These are phyloP conservation scores for Rachicladosporium sp. DNA, from an alignment of 2,329 filamentous ascomycete genomes.

Conservation along the genomic window DNA sequence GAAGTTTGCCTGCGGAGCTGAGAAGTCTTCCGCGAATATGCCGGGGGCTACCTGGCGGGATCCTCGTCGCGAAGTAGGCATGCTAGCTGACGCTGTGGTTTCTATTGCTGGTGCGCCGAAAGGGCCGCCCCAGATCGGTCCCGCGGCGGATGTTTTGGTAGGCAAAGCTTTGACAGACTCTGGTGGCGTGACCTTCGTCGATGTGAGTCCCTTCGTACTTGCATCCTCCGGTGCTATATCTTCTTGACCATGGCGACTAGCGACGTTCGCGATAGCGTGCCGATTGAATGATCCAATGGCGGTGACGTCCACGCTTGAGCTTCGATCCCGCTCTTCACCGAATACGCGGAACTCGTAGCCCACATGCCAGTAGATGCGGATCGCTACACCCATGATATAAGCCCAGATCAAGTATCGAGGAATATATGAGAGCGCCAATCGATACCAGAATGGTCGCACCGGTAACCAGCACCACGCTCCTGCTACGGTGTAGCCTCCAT, in stretches of 20 bases:
- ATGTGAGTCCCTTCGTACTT: neutral
- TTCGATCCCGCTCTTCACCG: conserved; percentile 17
- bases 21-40: conserved; percentile 16
- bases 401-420: conserved; percentile 59
- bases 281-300: conserved; percentile 1
- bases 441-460: conserved; percentile 54
- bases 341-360: conserved; percentile 31
- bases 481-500: conserved; percentile 45
- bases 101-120: conserved; percentile 7
- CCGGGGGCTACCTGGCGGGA: conserved; percentile 13
- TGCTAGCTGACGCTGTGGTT: conserved; percentile 8
- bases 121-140: conserved; percentile 11
- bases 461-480: conserved; percentile 62
- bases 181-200: neutral
- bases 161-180: conserved; percentile 1
- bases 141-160: neutral
- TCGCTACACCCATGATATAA: conserved; percentile 52
- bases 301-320: conserved; percentile 2
- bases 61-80: conserved; percentile 17
- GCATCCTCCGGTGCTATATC: conserved; percentile 15
- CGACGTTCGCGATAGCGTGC: conserved; percentile 1
- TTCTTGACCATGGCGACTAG: conserved; percentile 6
- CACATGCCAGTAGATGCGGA: conserved; percentile 60
- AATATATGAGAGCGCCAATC: conserved; percentile 57
- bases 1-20: conserved; percentile 6